Evolutionary conservation across 1,139 yeast genomes (phyloP).

Genomic region (Blastobotrys illinoisensis): DNA sequence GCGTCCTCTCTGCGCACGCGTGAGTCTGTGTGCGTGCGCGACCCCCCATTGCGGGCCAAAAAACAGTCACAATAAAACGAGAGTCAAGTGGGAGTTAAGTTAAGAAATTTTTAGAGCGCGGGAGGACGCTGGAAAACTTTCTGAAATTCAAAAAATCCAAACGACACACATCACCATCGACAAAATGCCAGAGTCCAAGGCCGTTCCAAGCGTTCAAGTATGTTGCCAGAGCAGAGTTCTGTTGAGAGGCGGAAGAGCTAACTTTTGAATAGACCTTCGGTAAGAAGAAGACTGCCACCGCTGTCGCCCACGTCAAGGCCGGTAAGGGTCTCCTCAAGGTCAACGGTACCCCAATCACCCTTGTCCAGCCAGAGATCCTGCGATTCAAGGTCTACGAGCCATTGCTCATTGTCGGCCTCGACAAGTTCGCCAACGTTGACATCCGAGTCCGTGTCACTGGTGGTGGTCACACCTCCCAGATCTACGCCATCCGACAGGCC

Average conservation of each 20-base stretch:
- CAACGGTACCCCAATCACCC: constrained; percentile 98
- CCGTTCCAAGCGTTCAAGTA: constrained; percentile 13
- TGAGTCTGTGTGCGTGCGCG: background rate
- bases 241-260: background rate
- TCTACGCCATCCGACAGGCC: constrained; percentile 99
- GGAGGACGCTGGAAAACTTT: background rate
- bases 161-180: constrained; percentile 4
- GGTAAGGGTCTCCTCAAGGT: constrained; percentile 99
- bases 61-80: background rate
- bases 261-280: constrained; percentile 79
- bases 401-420: constrained; percentile 94
- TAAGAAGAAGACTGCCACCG: constrained; percentile 99
- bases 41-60: background rate
- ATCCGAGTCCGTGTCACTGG: constrained; percentile 99
- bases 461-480: constrained; percentile 99
- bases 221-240: background rate
- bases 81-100: background rate
- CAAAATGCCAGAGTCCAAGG: constrained; percentile 12
- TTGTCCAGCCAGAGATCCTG: constrained; percentile 97
- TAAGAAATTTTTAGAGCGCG: background rate
- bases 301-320: constrained; percentile 99
- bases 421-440: constrained; percentile 97
- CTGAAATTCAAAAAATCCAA: background rate
- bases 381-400: constrained; percentile 99
- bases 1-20: background rate